Evolutionary conservation across 2,329 filamentous ascomycete genomes (phyloP).

Genomic region (Coniochaeta pulveracea): DNA sequence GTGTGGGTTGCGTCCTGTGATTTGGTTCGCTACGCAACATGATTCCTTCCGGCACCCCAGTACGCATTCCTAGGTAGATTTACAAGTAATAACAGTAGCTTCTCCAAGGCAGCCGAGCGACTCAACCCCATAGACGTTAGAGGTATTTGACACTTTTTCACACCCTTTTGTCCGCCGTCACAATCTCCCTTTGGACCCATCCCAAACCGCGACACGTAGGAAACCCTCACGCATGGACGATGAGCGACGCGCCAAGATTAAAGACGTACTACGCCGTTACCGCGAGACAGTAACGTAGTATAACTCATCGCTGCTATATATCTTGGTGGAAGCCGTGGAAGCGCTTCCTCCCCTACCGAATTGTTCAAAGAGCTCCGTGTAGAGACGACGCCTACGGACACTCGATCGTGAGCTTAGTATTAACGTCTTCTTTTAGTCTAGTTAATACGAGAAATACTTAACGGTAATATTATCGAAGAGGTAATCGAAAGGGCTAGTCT

Average conservation of each 20-base stretch:
- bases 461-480: neutral
- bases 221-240: slow-evolving; percentile 1
- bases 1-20: no score
- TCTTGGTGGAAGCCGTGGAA: neutral
- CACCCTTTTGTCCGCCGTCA: no score
- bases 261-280: neutral
- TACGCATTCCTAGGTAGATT: no score
- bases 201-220: slow-evolving; percentile 1
- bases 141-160: no score
- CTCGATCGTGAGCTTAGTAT: no score
- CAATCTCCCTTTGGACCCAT: no score
- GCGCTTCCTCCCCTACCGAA: neutral
- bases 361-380: neutral
- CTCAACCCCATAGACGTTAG: no score
- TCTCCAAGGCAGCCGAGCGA: no score
- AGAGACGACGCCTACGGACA: neutral
- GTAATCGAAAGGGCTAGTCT: neutral
- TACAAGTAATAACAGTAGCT: no score
- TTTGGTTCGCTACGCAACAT: no score
- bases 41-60: no score
- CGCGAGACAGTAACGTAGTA: neutral
- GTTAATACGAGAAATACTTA: neutral
- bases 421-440: neutral
- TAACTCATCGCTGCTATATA: neutral
- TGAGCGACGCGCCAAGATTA: neutral